Evolutionary conservation across 163 green algal genomes (phyloP).

Genomic region (Prototheca wickerhamii): DNA sequence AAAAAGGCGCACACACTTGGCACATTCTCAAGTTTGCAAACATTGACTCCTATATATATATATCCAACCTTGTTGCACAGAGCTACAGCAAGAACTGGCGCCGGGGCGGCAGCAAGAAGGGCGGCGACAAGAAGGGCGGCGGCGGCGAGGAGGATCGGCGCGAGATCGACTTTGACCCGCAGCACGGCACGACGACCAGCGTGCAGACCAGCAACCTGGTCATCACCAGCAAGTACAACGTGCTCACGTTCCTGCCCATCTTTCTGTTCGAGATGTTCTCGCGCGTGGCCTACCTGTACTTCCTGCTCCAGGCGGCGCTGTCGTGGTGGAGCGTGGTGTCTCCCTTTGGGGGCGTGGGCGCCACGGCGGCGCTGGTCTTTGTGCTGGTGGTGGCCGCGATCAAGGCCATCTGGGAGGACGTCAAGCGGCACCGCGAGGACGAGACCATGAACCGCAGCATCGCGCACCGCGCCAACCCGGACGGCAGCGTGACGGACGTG

Average conservation of each 20-base stretch:
- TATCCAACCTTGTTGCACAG: too few species aligned
- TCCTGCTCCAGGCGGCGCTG: constrained; percentile 63
- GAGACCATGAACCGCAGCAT: constrained; percentile 55
- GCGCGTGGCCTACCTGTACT: constrained; percentile 75
- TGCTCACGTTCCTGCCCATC: constrained; percentile 67
- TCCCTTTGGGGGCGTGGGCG: constrained; percentile 61
- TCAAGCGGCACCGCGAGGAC: constrained; percentile 66
- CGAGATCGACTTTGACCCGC: constrained; percentile 15
- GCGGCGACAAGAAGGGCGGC: neutral
- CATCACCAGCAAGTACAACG: constrained; percentile 68
- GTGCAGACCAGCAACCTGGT: constrained; percentile 41
- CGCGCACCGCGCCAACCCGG: constrained; percentile 42
- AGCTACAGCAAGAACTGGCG: too few species aligned
- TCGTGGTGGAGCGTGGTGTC: constrained; percentile 70
- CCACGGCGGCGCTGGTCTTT: constrained; percentile 66
- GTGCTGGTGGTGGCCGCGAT: constrained; percentile 76
- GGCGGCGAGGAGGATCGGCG: constrained; percentile 3
- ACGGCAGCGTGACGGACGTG: constrained; percentile 37
- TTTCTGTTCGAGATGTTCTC: constrained; percentile 81
- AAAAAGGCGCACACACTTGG: too few species aligned
- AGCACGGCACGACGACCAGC: too few species aligned
- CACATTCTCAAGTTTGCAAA: too few species aligned
- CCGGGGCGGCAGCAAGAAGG: too few species aligned
- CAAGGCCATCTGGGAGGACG: constrained; percentile 75
- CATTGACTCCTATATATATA: too few species aligned